Conservation (phyloP, 202 grass and related monocot genomes). For the Cymbopogon flexuosus region DNA sequence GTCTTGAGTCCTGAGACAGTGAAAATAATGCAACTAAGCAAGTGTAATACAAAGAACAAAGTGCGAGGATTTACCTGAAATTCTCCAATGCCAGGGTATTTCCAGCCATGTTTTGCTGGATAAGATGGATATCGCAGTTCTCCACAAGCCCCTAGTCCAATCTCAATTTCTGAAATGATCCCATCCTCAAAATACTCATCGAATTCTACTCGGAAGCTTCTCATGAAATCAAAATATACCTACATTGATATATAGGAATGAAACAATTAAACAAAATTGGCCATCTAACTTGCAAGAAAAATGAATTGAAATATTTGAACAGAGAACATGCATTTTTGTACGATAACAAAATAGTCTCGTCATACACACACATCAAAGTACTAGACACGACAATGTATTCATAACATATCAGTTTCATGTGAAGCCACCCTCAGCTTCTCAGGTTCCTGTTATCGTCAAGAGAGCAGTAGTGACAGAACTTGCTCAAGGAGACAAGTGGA, state of each 20-base stretch:
- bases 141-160: slow-evolving; percentile 83
- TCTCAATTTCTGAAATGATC: slow-evolving; percentile 76
- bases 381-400: background rate
- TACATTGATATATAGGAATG: slow-evolving; percentile 15
- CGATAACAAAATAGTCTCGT: background rate
- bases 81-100: slow-evolving; percentile 90
- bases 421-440: background rate
- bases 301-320: background rate
- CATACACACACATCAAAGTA: background rate
- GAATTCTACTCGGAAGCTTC: slow-evolving; percentile 83
- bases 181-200: slow-evolving; percentile 81
- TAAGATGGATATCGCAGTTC: slow-evolving; percentile 91
- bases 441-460: background rate
- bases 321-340: background rate
- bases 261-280: background rate
- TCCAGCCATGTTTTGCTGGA: slow-evolving; percentile 80
- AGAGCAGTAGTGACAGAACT: background rate
- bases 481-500: background rate
- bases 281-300: background rate
- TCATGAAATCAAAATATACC: slow-evolving; percentile 99
- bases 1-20: background rate
- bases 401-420: background rate
- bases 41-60: background rate
- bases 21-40: background rate
- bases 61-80: slow-evolving; percentile 59